These are phyloP conservation scores for Phytophthora citrophthora DNA, from an alignment of 352 stramenopile species.

Conservation along the genomic window DNA sequence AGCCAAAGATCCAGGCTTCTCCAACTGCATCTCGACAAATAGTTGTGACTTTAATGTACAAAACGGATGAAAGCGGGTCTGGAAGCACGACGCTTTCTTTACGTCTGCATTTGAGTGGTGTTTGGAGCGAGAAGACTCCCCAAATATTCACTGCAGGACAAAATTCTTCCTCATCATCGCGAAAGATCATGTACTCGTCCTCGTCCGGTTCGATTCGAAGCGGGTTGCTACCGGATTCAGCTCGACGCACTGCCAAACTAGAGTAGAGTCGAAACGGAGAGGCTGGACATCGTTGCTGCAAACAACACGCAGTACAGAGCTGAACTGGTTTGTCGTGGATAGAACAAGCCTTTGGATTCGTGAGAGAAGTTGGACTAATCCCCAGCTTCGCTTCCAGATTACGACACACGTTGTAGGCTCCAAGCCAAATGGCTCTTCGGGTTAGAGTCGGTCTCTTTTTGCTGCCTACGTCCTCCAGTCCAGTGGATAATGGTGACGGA, in stretches of 20 bases:
- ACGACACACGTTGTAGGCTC: slow-evolving; percentile 43
- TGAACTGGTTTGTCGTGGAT: slow-evolving; percentile 32
- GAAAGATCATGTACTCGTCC: slow-evolving; percentile 35
- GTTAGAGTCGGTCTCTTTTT: slow-evolving; percentile 1
- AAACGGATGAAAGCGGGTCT: slow-evolving; percentile 23
- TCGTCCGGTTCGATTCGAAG: slow-evolving; percentile 36
- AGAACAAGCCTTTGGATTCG: slow-evolving; percentile 18
- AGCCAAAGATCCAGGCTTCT: slow-evolving; percentile 36
- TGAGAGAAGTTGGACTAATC: slow-evolving; percentile 13
- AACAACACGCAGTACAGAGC: slow-evolving; percentile 33
- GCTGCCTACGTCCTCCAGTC: slow-evolving; percentile 5
- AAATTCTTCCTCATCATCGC: slow-evolving; percentile 37
- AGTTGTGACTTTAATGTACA: slow-evolving; percentile 33
- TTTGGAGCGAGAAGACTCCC: slow-evolving; percentile 29
- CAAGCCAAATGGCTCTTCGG: slow-evolving; percentile 50
- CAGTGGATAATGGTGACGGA: background rate
- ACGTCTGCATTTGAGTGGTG: slow-evolving; percentile 7
- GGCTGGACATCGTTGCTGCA: slow-evolving; percentile 29
- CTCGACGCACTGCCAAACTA: slow-evolving; percentile 21
- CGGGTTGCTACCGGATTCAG: slow-evolving; percentile 3
- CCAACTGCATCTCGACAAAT: slow-evolving; percentile 37
- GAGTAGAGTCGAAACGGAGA: slow-evolving; percentile 39
- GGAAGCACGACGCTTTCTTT: slow-evolving; percentile 24
- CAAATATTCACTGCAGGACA: slow-evolving; percentile 45
- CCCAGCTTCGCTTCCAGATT: slow-evolving; percentile 47